Evolutionary conservation across 1,284 basidiomycete genomes (phyloP).

Genomic region (Ustilago crameri): DNA sequence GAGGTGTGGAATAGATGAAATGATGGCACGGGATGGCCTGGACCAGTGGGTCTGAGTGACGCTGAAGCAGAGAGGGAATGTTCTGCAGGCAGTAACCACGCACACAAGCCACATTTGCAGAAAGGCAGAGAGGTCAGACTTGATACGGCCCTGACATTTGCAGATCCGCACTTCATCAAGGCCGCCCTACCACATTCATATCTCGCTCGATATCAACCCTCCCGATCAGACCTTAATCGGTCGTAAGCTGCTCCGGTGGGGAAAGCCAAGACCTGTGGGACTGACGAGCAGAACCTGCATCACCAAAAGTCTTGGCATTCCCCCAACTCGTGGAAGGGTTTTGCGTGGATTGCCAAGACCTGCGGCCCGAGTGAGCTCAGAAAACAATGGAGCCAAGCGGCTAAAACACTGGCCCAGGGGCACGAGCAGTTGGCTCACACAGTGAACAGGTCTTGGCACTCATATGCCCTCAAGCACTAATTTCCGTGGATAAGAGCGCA

Average conservation of each 20-base stretch:
- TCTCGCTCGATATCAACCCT: not conserved
- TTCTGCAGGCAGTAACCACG: no score
- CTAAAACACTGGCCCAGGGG: not conserved
- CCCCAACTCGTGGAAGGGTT: conserved; percentile 1
- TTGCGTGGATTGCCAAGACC: conserved; percentile 34
- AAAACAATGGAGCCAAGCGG: not conserved
- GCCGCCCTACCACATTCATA: no score
- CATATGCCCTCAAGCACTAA: not conserved
- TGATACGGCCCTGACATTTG: no score
- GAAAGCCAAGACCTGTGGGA: not conserved
- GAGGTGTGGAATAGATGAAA: no score
- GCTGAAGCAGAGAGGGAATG: no score
- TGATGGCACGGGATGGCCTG: no score
- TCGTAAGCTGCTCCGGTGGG: not conserved
- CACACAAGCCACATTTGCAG: no score
- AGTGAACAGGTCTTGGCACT: conserved; percentile 15
- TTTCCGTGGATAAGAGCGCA: not conserved
- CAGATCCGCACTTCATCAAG: no score
- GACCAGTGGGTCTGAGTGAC: no score
- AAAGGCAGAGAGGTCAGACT: no score
- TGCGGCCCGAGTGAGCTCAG: conserved; percentile 12
- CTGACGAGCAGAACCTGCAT: not conserved
- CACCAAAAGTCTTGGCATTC: conserved; percentile 35
- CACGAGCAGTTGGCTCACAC: not conserved
- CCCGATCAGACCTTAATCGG: not conserved